These are phyloP conservation scores for Fusarium lateritium DNA, from an alignment of 2,329 filamentous ascomycete genomes.

Conservation along the genomic window DNA sequence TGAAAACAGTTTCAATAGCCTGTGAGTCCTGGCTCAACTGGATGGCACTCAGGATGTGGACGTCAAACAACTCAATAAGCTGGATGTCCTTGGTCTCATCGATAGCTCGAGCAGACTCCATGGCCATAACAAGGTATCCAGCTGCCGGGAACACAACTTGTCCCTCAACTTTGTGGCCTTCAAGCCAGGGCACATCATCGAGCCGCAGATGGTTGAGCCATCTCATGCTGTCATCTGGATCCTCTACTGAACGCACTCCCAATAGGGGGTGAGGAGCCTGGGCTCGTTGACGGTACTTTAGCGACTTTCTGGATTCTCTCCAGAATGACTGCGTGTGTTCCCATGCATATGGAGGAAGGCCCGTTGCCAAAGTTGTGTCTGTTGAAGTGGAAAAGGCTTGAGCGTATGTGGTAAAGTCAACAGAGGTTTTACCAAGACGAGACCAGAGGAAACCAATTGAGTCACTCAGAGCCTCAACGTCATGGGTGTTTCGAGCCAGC, in stretches of 20 bases:
- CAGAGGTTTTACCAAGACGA: background rate
- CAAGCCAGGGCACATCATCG: constrained; percentile 56
- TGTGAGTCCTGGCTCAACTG: constrained; percentile 2
- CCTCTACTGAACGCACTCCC: background rate
- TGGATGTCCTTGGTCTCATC: background rate
- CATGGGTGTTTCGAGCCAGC: constrained; percentile 37
- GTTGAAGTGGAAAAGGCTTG: background rate
- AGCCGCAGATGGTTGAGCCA: constrained; percentile 48
- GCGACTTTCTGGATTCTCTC: constrained; percentile 8
- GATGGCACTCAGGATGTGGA: constrained; percentile 13
- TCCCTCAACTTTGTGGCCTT: constrained; percentile 54
- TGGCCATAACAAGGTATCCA: constrained; percentile 56
- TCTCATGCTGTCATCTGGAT: constrained; percentile 26
- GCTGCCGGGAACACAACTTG: constrained; percentile 58
- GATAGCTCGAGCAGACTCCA: constrained; percentile 48
- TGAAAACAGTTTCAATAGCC: constrained; percentile 19
- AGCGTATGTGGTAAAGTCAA: constrained; percentile 1
- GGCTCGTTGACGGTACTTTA: background rate
- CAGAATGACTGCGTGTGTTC: constrained; percentile 19
- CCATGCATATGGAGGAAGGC: constrained; percentile 18
- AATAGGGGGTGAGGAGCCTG: constrained; percentile 9
- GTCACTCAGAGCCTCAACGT: constrained; percentile 29
- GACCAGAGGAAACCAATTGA: constrained; percentile 40
- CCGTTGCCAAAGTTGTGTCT: constrained; percentile 47
- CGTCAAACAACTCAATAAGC: constrained; percentile 6